Evolutionary conservation across 1,284 basidiomycete genomes (phyloP).

Genomic region (Ustanciosporium gigantosporum): DNA sequence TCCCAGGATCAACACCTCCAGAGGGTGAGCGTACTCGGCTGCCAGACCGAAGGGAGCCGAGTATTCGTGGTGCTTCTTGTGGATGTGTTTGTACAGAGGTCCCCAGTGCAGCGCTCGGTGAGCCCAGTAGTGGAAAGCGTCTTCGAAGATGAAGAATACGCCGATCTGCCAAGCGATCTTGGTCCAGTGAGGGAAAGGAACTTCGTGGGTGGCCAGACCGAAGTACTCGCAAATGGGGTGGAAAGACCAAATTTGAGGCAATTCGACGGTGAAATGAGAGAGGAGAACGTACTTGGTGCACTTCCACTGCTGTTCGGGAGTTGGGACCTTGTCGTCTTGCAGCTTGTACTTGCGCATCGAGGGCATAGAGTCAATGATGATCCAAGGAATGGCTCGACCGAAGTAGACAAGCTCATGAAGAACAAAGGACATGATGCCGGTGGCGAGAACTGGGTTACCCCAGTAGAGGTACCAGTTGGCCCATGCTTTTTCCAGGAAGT

Average conservation of each 20-base stretch:
- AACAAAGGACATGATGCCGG: constrained; percentile 89
- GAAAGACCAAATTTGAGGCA: constrained; percentile 95
- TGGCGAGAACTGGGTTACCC: constrained; percentile 87
- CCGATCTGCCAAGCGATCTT: constrained; percentile 72
- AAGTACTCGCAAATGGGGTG: constrained; percentile 87
- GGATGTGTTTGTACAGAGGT: constrained; percentile 91
- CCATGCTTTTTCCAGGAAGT: constrained; percentile 61
- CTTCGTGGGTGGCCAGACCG: constrained; percentile 87
- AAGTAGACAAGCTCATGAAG: constrained; percentile 97
- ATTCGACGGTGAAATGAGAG: constrained; percentile 94
- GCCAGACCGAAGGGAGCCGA: constrained; percentile 95
- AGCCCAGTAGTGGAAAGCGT: constrained; percentile 79
- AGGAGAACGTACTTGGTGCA: constrained; percentile 93
- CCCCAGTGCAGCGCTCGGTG: constrained; percentile 90
- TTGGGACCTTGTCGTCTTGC: constrained; percentile 78
- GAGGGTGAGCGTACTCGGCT: constrained; percentile 94
- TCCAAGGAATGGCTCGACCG: constrained; percentile 91
- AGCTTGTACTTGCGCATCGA: constrained; percentile 95
- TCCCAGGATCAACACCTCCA: constrained; percentile 85
- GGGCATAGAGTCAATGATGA: constrained; percentile 90
- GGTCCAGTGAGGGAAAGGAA: constrained; percentile 75
- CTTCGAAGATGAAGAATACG: constrained; percentile 94
- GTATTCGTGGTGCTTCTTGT: constrained; percentile 93
- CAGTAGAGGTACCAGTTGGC: constrained; percentile 60
- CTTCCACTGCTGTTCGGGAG: constrained; percentile 84